Conservation (phyloP, 176 grass and related monocot species). For the Carex pumila region DNA sequence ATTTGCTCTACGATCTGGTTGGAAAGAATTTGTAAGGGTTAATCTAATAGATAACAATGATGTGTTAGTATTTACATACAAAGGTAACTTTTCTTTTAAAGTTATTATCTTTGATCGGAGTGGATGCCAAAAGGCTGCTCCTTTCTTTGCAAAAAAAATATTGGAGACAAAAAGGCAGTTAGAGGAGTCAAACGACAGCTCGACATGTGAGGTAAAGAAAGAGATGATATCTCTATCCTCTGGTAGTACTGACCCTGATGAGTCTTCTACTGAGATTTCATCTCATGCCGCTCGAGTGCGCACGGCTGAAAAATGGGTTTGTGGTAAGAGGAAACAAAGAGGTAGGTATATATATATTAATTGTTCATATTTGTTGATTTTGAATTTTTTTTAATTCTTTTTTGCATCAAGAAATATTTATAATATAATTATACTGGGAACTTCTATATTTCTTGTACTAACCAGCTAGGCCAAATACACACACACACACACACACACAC, state of each 20-base stretch:
- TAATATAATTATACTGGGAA: no score
- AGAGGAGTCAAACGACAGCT: background rate
- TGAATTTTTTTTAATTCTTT: background rate
- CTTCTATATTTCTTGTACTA: no score
- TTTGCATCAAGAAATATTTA: background rate
- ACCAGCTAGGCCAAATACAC: no score
- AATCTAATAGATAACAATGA: conserved; percentile 34
- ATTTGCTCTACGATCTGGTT: conserved; percentile 23
- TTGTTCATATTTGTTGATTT: background rate
- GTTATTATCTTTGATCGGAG: conserved; percentile 25
- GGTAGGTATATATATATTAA: background rate
- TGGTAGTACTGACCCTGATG: no score
- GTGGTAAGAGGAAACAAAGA: background rate
- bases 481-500: no score
- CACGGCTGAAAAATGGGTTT: background rate
- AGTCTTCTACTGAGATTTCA: background rate
- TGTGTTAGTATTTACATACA: conserved; percentile 36
- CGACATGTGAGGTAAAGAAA: no score
- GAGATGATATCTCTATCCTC: no score
- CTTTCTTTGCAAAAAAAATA: conserved; percentile 8
- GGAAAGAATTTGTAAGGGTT: conserved; percentile 38
- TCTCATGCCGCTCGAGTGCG: background rate
- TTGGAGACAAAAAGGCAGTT: background rate
- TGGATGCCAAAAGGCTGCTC: conserved; percentile 38
- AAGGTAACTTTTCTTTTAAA: conserved; percentile 22